Evolutionary conservation across 2,329 filamentous ascomycete genomes (phyloP).

Genomic region (Stachybotrys echinatus): DNA sequence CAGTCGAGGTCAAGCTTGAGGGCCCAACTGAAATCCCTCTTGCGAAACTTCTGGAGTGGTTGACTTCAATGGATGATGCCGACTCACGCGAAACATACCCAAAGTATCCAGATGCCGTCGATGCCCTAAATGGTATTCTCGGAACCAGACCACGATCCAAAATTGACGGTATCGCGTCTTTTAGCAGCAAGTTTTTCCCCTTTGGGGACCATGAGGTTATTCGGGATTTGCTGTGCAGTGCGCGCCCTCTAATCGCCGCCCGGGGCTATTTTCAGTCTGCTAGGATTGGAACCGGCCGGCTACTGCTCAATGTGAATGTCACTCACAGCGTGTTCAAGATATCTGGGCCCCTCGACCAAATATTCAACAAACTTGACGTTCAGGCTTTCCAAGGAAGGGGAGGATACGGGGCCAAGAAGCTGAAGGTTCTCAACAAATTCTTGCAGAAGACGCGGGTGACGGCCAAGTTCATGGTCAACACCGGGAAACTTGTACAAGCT

Average conservation of each 20-base stretch:
- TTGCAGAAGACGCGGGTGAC: conserved; percentile 32
- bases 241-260: conserved; percentile 31
- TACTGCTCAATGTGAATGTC: conserved; percentile 52
- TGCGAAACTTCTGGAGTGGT: conserved; percentile 36
- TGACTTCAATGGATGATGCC: conserved; percentile 34
- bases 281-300: conserved; percentile 45
- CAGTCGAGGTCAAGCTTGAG: conserved; percentile 35
- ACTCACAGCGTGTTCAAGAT: conserved; percentile 47
- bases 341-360: conserved; percentile 24
- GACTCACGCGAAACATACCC: conserved; percentile 34
- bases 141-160: conserved; percentile 36
- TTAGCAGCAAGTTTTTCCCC: conserved; percentile 44
- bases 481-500: conserved; percentile 22
- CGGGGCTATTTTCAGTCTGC: conserved; percentile 53
- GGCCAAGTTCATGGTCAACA: conserved; percentile 22
- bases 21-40: conserved; percentile 32
- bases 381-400: conserved; percentile 4
- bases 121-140: conserved; percentile 48
- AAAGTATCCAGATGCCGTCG: conserved; percentile 41
- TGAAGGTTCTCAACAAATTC: conserved; percentile 28
- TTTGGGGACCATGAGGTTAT: conserved; percentile 23
- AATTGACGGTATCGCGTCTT: conserved; percentile 31
- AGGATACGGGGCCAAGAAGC: conserved; percentile 6
- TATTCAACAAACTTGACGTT: conserved; percentile 23
- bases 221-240: conserved; percentile 17